phyloP scores from a whole-genome alignment of 2,329 filamentous ascomycete species.

The Alternaria sp. region DNA sequence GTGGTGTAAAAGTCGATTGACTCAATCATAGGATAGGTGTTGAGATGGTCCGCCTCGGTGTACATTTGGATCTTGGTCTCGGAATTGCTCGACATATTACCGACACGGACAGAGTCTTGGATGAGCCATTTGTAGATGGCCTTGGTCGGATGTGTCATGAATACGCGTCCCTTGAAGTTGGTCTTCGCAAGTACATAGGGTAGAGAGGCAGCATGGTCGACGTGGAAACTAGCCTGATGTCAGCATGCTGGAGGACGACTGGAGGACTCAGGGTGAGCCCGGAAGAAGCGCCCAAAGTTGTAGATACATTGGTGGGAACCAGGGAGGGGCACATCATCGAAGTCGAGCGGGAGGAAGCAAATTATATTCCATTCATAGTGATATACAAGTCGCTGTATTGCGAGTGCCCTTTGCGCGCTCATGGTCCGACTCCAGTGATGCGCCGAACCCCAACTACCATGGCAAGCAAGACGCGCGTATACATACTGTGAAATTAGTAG shows the following conservation, averaged over 20 bases:
- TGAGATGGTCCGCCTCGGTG: slow-evolving; percentile 92
- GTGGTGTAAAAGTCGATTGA: slow-evolving; percentile 99
- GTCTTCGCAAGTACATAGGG: slow-evolving; percentile 98
- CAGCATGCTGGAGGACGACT: slow-evolving; percentile 21
- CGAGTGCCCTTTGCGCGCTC: slow-evolving; percentile 23
- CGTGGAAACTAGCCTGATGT: slow-evolving; percentile 76
- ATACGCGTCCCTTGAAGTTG: slow-evolving; percentile 94
- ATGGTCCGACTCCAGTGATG: slow-evolving; percentile 43
- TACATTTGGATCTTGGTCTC: slow-evolving; percentile 75
- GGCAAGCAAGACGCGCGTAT: slow-evolving; percentile 26
- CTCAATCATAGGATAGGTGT: slow-evolving; percentile 92
- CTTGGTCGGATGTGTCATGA: slow-evolving; percentile 99
- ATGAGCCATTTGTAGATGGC: slow-evolving; percentile 99
- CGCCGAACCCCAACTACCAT: slow-evolving; percentile 29
- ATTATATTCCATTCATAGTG: slow-evolving; percentile 51
- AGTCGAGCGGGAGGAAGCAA: slow-evolving; percentile 45
- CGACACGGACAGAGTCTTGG: slow-evolving; percentile 92
- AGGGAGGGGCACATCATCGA: slow-evolving; percentile 43
- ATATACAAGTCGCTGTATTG: slow-evolving; percentile 43
- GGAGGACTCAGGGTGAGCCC: not conserved
- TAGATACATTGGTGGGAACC: slow-evolving; percentile 27
- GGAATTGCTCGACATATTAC: slow-evolving; percentile 68
- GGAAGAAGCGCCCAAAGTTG: slow-evolving; percentile 2
- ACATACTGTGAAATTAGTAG: slow-evolving; percentile 99
- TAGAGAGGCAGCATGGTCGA: slow-evolving; percentile 98